Conservation (phyloP, 2,329 filamentous ascomycete species). For the Sclerotinia spermophila region DNA sequence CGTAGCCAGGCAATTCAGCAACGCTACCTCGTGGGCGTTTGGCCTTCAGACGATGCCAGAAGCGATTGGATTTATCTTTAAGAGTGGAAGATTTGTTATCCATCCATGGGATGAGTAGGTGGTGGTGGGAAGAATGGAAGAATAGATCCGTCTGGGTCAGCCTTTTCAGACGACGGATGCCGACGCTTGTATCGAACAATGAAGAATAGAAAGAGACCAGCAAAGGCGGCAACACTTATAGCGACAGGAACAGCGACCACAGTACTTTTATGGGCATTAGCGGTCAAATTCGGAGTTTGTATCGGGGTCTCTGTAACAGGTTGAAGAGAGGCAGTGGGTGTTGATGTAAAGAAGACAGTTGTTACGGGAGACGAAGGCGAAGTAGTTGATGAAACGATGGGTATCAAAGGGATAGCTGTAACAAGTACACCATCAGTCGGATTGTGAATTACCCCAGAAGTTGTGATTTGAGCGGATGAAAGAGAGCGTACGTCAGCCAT, state of each 20-base stretch:
- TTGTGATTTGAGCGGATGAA: constrained; percentile 10
- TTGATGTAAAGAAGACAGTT: background rate
- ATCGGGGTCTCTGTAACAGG: background rate
- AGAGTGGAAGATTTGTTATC: background rate
- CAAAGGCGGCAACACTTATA: background rate
- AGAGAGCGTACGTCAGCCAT: background rate
- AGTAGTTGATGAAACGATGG: background rate
- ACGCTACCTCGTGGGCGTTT: constrained; percentile 6
- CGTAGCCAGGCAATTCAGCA: constrained; percentile 11
- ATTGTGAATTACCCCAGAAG: constrained; percentile 5
- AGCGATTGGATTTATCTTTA: background rate
- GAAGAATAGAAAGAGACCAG: background rate
- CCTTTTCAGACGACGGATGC: background rate
- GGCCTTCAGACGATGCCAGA: background rate
- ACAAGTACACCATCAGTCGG: background rate
- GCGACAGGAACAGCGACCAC: background rate
- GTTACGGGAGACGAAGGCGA: background rate
- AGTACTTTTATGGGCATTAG: background rate
- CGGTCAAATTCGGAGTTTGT: background rate
- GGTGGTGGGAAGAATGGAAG: constrained; percentile 17
- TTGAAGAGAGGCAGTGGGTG: background rate
- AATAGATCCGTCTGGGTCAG: background rate
- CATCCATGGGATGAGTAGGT: constrained; percentile 12
- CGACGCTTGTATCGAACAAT: background rate
- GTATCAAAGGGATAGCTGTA: constrained; percentile 3